phyloP scores from a whole-genome alignment of 192 early-diverging fungal species.

The Pilaira anomala region DNA sequence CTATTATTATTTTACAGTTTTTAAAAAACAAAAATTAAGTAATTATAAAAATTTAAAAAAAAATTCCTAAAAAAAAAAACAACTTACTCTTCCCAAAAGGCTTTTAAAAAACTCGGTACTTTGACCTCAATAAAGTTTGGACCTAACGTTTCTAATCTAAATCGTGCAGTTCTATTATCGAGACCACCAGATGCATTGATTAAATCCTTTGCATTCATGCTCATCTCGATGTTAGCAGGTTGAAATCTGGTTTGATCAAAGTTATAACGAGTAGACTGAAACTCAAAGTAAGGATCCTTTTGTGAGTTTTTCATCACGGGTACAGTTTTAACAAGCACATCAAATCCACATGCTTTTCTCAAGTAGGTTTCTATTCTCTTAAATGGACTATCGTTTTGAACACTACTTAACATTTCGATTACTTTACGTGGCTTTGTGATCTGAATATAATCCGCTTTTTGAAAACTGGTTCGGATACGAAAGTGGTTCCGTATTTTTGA shows the following conservation, averaged over 20 bases:
- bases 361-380: conserved; percentile 2
- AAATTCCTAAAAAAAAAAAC: no score
- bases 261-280: conserved; percentile 67
- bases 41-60: neutral
- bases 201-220: conserved; percentile 38
- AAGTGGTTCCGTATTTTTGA: conserved; percentile 45
- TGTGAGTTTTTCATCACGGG: conserved; percentile 40
- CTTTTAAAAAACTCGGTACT: conserved; percentile 54
- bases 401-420: conserved; percentile 26
- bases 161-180: conserved; percentile 44
- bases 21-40: neutral
- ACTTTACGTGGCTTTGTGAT: conserved; percentile 37
- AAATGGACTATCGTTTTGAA: conserved; percentile 12
- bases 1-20: conserved; percentile 7
- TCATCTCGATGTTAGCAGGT: conserved; percentile 49
- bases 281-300: conserved; percentile 57
- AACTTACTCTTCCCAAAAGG: conserved; percentile 55
- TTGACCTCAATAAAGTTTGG: conserved; percentile 68
- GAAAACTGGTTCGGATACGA: conserved; percentile 36
- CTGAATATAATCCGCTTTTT: conserved; percentile 34
- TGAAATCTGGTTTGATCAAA: conserved; percentile 42
- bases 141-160: conserved; percentile 58
- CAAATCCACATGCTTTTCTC: conserved; percentile 29
- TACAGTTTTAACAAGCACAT: conserved; percentile 35
- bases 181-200: conserved; percentile 43